Evolutionary conservation across 2,329 filamentous ascomycete genomes (phyloP).

Genomic region (Amesomyces nigricolor): DNA sequence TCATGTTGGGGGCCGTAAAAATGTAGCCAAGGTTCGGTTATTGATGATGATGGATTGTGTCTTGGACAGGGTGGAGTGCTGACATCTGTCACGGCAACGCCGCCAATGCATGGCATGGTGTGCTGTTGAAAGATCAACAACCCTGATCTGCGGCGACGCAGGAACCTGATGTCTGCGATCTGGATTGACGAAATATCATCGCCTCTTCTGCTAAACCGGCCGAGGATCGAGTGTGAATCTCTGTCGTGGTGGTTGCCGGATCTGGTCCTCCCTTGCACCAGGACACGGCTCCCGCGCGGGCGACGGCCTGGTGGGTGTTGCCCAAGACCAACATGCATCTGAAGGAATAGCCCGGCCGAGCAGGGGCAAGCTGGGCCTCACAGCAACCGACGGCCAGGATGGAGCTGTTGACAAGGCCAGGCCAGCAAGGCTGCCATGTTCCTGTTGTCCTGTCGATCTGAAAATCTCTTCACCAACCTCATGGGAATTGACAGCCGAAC

Average conservation of each 20-base stretch:
- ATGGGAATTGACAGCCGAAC: too few relatives aligned
- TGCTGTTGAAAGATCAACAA: not conserved
- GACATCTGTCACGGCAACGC: too few relatives aligned
- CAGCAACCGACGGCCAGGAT: not conserved
- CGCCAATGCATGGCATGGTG: too few relatives aligned
- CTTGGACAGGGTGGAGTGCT: too few relatives aligned
- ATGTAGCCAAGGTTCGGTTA: not conserved
- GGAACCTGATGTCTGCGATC: too few relatives aligned
- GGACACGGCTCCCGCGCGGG: not conserved
- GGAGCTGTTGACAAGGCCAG: not conserved
- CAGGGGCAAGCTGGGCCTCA: not conserved
- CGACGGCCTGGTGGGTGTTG: not conserved
- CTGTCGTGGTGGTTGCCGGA: constrained; percentile 16
- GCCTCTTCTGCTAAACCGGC: too few relatives aligned
- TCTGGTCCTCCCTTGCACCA: constrained; percentile 7
- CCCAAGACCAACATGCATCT: not conserved
- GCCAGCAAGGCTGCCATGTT: not conserved
- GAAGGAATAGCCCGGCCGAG: not conserved
- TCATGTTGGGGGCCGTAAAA: not conserved
- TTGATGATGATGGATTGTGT: not conserved
- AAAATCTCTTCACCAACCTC: not conserved
- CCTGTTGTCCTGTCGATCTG: constrained; percentile 9
- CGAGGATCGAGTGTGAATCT: not conserved
- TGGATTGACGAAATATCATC: too few relatives aligned
- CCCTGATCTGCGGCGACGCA: too few relatives aligned